phyloP scores from a whole-genome alignment of 345 rosid species.

The Hevea brasiliensis region DNA sequence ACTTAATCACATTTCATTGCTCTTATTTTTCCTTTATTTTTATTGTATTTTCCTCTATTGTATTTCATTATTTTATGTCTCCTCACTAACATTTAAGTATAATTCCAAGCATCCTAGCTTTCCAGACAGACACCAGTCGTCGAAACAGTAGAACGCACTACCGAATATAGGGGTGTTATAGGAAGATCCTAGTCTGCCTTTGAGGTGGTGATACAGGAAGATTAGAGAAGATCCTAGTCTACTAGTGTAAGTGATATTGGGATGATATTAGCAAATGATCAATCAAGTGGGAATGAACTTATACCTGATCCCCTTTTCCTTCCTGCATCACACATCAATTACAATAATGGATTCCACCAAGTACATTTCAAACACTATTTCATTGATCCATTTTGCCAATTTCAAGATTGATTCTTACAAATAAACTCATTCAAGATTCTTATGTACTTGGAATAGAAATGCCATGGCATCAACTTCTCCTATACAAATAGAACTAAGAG shows the following conservation, averaged over 20 bases:
- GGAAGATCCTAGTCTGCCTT: conserved; percentile 55
- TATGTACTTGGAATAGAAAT: background rate
- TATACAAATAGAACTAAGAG: background rate
- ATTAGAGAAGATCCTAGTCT: conserved; percentile 27
- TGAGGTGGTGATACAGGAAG: conserved; percentile 24
- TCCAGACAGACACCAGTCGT: too few relatives aligned
- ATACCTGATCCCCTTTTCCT: background rate
- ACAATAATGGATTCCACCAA: background rate
- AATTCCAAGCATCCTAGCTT: too few relatives aligned
- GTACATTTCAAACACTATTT: background rate
- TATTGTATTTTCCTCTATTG: too few relatives aligned
- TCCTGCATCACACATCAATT: background rate
- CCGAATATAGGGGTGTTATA: too few relatives aligned
- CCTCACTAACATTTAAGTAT: too few relatives aligned
- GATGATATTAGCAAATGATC: conserved; percentile 47
- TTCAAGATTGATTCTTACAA: background rate
- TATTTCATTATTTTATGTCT: too few relatives aligned
- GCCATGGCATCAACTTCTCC: conserved; percentile 7
- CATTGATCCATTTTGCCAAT: too few relatives aligned
- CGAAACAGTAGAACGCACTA: too few relatives aligned
- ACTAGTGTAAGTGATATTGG: conserved; percentile 43
- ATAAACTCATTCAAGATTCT: background rate
- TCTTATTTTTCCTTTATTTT: too few relatives aligned
- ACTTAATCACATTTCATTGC: too few relatives aligned
- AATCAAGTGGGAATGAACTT: conserved; percentile 19